These are phyloP conservation scores for Fusarium lateritium DNA, from an alignment of 2,329 filamentous ascomycete species.

Conservation along the genomic window DNA sequence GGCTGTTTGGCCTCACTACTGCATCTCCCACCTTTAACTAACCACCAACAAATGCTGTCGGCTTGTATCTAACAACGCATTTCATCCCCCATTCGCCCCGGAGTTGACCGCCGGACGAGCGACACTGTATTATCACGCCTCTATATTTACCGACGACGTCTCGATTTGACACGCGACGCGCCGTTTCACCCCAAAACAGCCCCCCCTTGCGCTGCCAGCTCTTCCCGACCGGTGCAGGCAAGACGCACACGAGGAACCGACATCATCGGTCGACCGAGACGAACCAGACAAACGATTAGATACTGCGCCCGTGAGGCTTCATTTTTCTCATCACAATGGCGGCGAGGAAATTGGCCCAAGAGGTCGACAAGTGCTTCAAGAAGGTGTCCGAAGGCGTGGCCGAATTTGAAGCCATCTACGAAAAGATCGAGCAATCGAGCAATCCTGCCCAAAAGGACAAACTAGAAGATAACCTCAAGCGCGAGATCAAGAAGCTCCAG, in stretches of 20 bases:
- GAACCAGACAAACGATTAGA: constrained; percentile 24
- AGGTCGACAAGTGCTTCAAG: constrained; percentile 99
- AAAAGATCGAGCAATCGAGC: constrained; percentile 94
- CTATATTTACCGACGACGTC: constrained; percentile 26
- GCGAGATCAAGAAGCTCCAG: constrained; percentile 99
- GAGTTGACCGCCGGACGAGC: constrained; percentile 43
- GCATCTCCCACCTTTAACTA: constrained; percentile 46
- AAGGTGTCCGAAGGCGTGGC: constrained; percentile 94
- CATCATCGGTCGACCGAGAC: constrained; percentile 18
- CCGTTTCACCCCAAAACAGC: constrained; percentile 25
- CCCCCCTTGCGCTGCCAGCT: constrained; percentile 30
- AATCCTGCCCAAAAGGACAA: constrained; percentile 98
- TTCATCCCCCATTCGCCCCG: constrained; percentile 36
- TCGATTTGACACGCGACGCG: constrained; percentile 33
- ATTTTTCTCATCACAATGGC: constrained; percentile 76
- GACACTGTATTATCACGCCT: constrained; percentile 22
- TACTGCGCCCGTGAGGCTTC: constrained; percentile 37
- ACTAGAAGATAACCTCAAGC: constrained; percentile 96
- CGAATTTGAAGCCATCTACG: constrained; percentile 95
- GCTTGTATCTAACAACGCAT: constrained; percentile 39
- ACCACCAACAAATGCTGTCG: constrained; percentile 41
- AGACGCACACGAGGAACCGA: constrained; percentile 32
- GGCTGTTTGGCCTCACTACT: constrained; percentile 43
- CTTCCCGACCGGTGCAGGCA: constrained; percentile 26
- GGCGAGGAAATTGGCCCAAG: constrained; percentile 94